Conservation (phyloP, 495 filamentous ascomycete genomes). For the Daldinia concentrica region DNA sequence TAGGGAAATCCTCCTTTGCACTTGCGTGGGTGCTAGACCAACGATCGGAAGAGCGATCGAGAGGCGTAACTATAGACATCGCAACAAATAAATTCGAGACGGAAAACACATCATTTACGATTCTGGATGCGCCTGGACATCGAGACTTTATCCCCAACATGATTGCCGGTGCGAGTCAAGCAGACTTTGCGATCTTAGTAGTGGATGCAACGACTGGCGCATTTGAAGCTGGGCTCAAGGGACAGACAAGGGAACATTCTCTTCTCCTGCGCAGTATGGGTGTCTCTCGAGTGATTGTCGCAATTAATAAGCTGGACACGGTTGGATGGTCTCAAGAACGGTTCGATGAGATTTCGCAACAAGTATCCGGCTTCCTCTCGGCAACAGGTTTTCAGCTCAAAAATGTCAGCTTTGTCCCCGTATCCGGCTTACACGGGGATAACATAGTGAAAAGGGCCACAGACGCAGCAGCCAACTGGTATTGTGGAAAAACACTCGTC, state of each 20-base stretch:
- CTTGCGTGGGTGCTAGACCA: slow-evolving; percentile 97
- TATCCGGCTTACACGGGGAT: slow-evolving; percentile 86
- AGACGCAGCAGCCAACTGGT: slow-evolving; percentile 74
- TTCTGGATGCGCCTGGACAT: slow-evolving; percentile 94
- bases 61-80: slow-evolving; percentile 98
- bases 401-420: slow-evolving; percentile 86
- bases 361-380: slow-evolving; percentile 82
- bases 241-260: slow-evolving; percentile 94
- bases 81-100: slow-evolving; percentile 95
- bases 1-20: slow-evolving; percentile 94
- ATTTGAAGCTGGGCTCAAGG: slow-evolving; percentile 91
- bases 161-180: slow-evolving; percentile 96
- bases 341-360: slow-evolving; percentile 85
- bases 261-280: slow-evolving; percentile 92
- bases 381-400: slow-evolving; percentile 80
- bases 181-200: slow-evolving; percentile 94
- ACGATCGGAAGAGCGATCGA: slow-evolving; percentile 81
- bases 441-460: slow-evolving; percentile 75
- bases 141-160: slow-evolving; percentile 97
- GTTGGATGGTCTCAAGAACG: slow-evolving; percentile 81
- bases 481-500: slow-evolving; percentile 78
- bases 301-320: slow-evolving; percentile 93
- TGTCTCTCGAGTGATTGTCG: slow-evolving; percentile 84
- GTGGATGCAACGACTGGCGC: slow-evolving; percentile 88
- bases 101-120: slow-evolving; percentile 84